Base-by-base conservation (phyloP, 768 basidiomycete species). In the Leccinum arenicola region DNA sequence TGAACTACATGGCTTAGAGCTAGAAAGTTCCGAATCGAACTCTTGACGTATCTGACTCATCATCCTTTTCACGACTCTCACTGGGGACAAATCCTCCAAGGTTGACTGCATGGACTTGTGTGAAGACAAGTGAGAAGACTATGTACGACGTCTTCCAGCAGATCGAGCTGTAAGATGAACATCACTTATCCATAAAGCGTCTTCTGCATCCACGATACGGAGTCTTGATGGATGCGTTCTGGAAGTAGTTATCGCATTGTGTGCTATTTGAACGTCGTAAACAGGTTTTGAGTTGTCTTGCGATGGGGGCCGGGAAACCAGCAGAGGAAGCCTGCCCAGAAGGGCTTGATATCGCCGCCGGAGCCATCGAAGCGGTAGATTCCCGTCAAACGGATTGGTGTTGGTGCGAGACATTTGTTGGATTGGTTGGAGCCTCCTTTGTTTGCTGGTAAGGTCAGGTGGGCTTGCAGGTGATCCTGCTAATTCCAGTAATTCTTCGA, bases 1-100 rank as follows among this genome's bases (percentile, higher is more conserved):
- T 67, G 94, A 96, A 68, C 74, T 97, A 66, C 95, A 95, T 67
- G 90, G 87, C 58, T 70, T 92, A 65, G 89, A 88, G 72, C 75
- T 91, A 69, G 79, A 78, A 65, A 69, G 68, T 47, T 78, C 80
- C 50, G 80, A 78, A 59, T 73, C 73, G 38, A 73, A 56, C 54
- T 45, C 64, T 54, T 70, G 52, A 72, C 33, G 56, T 50, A 63
- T 62, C 64, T 62, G 58, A 59, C 27, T 64, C 56, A 57, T 57
- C 50, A 29, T 64, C 61, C 48, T 50, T 21, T 55, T 50, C 48
- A 63, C 40, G 45, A 52, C 54, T 58, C 55, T 56, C 50, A 54
- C 23, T 2, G 45, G 40, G 52, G 29, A 52, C 11, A 33, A 40
- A 19, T 14, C 19, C 23, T 2, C 27, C 45, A 15, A 58, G 31